Conservation (phyloP, 2,329 filamentous ascomycete genomes). For the Aspergillus caelatus region DNA sequence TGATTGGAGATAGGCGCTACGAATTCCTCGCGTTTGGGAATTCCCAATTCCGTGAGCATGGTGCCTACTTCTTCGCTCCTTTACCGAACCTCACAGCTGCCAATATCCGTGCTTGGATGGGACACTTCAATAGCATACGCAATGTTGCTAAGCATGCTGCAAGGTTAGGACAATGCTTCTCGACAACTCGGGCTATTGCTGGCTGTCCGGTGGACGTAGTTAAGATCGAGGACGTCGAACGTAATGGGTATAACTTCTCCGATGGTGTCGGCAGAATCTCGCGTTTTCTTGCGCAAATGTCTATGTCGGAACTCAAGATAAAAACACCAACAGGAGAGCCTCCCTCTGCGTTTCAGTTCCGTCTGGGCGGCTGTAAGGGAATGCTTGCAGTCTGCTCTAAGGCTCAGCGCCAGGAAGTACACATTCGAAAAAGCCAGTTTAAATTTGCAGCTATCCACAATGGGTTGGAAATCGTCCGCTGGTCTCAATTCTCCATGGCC, state of each 20-base stretch:
- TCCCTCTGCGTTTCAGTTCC: constrained; percentile 88
- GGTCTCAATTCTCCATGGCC: constrained; percentile 74
- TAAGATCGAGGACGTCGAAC: constrained; percentile 69
- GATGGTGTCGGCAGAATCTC: constrained; percentile 97
- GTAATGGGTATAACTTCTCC: constrained; percentile 73
- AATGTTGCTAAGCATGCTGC: constrained; percentile 89
- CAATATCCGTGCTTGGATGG: constrained; percentile 84
- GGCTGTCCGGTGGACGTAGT: constrained; percentile 62
- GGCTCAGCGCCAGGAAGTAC: constrained; percentile 67
- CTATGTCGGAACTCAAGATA: constrained; percentile 70
- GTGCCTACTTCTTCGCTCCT: constrained; percentile 89
- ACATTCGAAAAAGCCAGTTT: constrained; percentile 80
- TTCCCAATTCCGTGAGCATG: constrained; percentile 89
- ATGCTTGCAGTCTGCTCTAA: constrained; percentile 76
- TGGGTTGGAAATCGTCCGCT: constrained; percentile 81
- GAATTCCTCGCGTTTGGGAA: constrained; percentile 94
- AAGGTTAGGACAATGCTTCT: constrained; percentile 91
- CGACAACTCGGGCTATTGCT: constrained; percentile 78
- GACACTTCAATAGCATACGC: constrained; percentile 76
- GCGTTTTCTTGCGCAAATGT: constrained; percentile 70
- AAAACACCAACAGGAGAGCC: constrained; percentile 54
- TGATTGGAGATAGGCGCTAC: constrained; percentile 78
- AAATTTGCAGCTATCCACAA: constrained; percentile 78
- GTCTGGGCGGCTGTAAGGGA: constrained; percentile 89
- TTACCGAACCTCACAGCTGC: constrained; percentile 68